phyloP scores from a whole-genome alignment of 768 basidiomycete genomes.

The Mycena polygramma region DNA sequence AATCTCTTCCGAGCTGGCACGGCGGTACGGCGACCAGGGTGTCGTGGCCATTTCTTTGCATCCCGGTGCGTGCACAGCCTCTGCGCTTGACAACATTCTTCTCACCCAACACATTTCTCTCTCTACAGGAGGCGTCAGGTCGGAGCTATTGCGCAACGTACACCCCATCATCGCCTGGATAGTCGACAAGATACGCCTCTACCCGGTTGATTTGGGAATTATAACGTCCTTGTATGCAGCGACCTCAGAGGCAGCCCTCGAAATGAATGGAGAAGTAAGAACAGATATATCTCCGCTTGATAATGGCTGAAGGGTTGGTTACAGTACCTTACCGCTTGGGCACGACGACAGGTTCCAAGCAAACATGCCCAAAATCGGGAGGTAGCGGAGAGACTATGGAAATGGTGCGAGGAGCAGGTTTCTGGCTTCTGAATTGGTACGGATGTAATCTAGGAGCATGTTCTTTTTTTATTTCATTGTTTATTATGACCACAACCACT shows the following conservation, averaged over 20 bases:
- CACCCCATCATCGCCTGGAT: slow-evolving; percentile 38
- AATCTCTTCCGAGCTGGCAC: slow-evolving; percentile 46
- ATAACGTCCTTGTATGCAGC: slow-evolving; percentile 45
- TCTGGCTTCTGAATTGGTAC: slow-evolving; percentile 20
- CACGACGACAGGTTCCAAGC: slow-evolving; percentile 39
- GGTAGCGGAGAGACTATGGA: slow-evolving; percentile 42
- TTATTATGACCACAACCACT: too few relatives aligned
- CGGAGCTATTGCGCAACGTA: slow-evolving; percentile 45
- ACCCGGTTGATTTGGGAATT: slow-evolving; percentile 38
- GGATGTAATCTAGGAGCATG: not conserved
- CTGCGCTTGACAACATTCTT: not conserved
- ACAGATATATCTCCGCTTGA: not conserved
- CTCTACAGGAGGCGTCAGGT: slow-evolving; percentile 40
- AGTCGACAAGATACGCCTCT: slow-evolving; percentile 39
- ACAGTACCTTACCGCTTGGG: slow-evolving; percentile 46
- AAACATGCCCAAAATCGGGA: slow-evolving; percentile 39
- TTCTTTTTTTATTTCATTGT: not conserved
- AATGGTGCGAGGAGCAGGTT: slow-evolving; percentile 44
- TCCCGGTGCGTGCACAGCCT: slow-evolving; percentile 40
- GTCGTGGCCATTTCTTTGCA: slow-evolving; percentile 48
- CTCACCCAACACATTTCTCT: not conserved
- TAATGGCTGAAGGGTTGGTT: not conserved
- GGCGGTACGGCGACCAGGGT: slow-evolving; percentile 46
- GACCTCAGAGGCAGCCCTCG: slow-evolving; percentile 41
- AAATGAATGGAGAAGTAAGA: slow-evolving; percentile 43